Evolutionary conservation across 768 basidiomycete species (phyloP), one percentile per base, ranked within the genome.

Genomic region (Suillus brevipes): DNA sequence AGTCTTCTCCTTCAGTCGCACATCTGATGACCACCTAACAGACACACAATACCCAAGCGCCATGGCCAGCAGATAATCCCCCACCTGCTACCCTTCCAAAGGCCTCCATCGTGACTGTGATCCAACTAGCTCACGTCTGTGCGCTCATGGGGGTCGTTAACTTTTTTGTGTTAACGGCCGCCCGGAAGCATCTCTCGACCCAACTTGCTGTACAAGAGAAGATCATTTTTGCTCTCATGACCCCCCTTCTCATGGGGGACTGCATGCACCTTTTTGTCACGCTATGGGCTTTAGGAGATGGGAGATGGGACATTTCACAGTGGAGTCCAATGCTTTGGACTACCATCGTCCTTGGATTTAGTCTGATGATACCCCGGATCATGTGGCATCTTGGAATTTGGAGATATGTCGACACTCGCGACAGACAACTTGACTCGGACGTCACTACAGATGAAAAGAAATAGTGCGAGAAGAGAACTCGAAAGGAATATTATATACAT

Each of bases 61-160:
- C 91, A 31, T 92, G 91, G 91, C 82, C 86, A 28, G 58, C 74
- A 28, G 75, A 78, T 64, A 77, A 68, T 49, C 72, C 78, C 7
- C 86, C 89, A 42, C 84, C 85, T 18, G 70, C 76, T 3, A 61
- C 71, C 38, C 79, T 91, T 20, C 85, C 88, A 1, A 81, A 71
- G 40, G 90, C 91, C 1, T 87, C 90, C 14, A 74, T 85, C 28
- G 88, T 92, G 58, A 90, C 89, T 1, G 78, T 90, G 66, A 76
- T 89, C 55, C 91, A 93, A 71, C 87, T 93, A 61, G 90, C 88
- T 2, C 89, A 92, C 68, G 90, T 90, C 60, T 91, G 90, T 69
- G 89, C 85, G 47, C 85, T 93, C 34, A 75, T 92, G 67, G 91
- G 91, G 14, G 70, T 90, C 64, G 72, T 92, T 64, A 92, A 92